These are phyloP conservation scores for Clitocybe nebularis DNA, from an alignment of 1,284 basidiomycete species.

Conservation along the genomic window DNA sequence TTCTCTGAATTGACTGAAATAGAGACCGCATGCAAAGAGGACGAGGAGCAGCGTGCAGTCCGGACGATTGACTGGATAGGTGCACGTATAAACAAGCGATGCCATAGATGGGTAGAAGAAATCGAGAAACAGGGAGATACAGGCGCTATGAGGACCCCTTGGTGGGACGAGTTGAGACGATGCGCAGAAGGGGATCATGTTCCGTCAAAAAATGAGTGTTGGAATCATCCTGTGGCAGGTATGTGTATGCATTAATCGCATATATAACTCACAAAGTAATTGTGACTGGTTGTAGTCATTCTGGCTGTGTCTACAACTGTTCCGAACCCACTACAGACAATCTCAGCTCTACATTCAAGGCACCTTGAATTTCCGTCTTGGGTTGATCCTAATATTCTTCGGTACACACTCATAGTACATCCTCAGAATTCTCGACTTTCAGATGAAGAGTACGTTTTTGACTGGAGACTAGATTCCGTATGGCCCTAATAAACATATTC, in stretches of 20 bases:
- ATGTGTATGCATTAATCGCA: conserved; percentile 25
- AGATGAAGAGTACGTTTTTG: conserved; percentile 66
- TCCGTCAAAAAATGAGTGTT: conserved; percentile 66
- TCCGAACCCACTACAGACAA: conserved; percentile 71
- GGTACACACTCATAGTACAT: conserved; percentile 74
- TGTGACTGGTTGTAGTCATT: conserved; percentile 47
- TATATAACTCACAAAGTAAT: not conserved
- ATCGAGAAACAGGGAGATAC: conserved; percentile 38
- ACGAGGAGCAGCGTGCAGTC: conserved; percentile 70
- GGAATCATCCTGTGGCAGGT: conserved; percentile 82
- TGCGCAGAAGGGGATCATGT: conserved; percentile 74
- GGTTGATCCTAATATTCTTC: conserved; percentile 68
- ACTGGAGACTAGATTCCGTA: conserved; percentile 1
- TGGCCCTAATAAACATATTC: conserved; percentile 11
- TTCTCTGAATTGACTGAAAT: conserved; percentile 72
- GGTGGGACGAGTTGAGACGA: conserved; percentile 78
- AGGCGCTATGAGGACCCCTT: conserved; percentile 54
- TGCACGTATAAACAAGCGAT: conserved; percentile 57
- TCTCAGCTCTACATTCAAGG: conserved; percentile 65
- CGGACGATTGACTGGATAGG: conserved; percentile 80
- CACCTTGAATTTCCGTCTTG: conserved; percentile 65
- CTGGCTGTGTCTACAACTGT: conserved; percentile 74
- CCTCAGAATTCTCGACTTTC: conserved; percentile 64
- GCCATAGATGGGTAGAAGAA: conserved; percentile 65
- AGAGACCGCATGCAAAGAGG: conserved; percentile 66